Percentiles rank a stretch among this genome's conserved stretches.
Conservation (phyloP, 306 rosid species). For the Cyclanthera cordifolia region DNA sequence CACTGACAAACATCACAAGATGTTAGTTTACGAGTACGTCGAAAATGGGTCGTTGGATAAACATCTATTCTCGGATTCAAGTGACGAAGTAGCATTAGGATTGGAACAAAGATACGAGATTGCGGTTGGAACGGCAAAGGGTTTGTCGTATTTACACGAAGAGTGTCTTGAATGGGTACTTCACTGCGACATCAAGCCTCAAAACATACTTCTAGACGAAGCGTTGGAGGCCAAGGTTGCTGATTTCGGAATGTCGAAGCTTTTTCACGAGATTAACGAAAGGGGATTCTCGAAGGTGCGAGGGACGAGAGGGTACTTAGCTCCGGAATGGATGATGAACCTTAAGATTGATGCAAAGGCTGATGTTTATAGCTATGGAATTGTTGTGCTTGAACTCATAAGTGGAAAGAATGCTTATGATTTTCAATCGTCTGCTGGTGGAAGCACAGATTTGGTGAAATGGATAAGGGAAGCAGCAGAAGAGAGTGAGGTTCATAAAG, state of each 20-base stretch:
- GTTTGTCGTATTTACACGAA: constrained; percentile 33
- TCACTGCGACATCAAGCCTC: constrained; percentile 35
- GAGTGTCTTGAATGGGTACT: constrained; percentile 38
- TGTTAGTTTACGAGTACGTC: constrained; percentile 28
- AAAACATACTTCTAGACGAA: too few relatives aligned
- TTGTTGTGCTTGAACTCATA: constrained; percentile 26
- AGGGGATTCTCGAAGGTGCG: constrained; percentile 20
- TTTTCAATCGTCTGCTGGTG: not conserved
- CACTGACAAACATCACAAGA: constrained; percentile 20
- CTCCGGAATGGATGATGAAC: constrained; percentile 37
- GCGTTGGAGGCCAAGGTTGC: constrained; percentile 27
- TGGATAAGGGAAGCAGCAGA: constrained; percentile 18
- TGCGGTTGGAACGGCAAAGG: constrained; percentile 35
- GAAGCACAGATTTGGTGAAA: constrained; percentile 18
- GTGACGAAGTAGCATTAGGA: not conserved
- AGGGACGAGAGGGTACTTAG: constrained; percentile 35
- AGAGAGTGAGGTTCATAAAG: constrained; percentile 17
- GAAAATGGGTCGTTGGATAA: constrained; percentile 30
- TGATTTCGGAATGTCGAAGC: constrained; percentile 39
- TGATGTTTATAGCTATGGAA: constrained; percentile 40
- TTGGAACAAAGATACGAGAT: constrained; percentile 24
- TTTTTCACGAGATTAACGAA: constrained; percentile 19
- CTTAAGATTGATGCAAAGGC: constrained; percentile 27
- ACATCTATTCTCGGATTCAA: constrained; percentile 16
- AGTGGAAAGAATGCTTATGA: constrained; percentile 24